Base-by-base conservation (phyloP, 140 eudicot genomes). In the Erigeron philadelphicus region DNA sequence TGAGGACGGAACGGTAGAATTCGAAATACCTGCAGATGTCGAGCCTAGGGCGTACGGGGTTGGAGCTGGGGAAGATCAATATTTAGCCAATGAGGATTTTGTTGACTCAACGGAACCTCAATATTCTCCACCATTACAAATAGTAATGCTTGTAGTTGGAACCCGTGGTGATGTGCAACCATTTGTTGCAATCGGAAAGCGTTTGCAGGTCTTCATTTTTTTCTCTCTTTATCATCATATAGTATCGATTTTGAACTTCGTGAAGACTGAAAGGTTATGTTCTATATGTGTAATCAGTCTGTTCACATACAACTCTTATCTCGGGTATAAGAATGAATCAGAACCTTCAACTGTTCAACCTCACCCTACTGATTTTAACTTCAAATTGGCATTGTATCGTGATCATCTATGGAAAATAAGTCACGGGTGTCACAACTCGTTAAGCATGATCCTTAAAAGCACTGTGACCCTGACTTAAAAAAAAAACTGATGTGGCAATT, bases 121-220 rank as follows among this genome's bases (percentile, higher is more conserved):
- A 60, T 75, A 81, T 72, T 80, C 78, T 80, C 96, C 90, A 65
- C 98, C 98, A 18, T 49, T 93, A 75, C 96, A 89, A 77, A 83
- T 93, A 64, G 95, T 84, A 69, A 85, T 93, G 85, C 95, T 93
- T 72, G 89, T 93, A 46, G 98, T 93, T 73, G 98, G 98, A 68
- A 93, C 96, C 17, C 96, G 98, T 43, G 98, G 98, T 64, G 98
- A 93, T 72, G 98, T 93, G 68, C 98, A 93, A 72, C 98, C 98
- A n/a, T 93, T 93, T 84, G 78, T 89, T 76, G 98, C 98, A 64
- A 89, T 93, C 70, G 98, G 95, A 38, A 93, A 93, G 79, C 81
- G 85, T 61, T 75, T 93, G 64, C 98, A 93, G 98, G 98, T 93
- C 43, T 25, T 59, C 15, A 41, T 13, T 5, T 7, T 54, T 47